phyloP scores from a whole-genome alignment of 1,139 yeast genomes.

The Geotrichum histeridarum region DNA sequence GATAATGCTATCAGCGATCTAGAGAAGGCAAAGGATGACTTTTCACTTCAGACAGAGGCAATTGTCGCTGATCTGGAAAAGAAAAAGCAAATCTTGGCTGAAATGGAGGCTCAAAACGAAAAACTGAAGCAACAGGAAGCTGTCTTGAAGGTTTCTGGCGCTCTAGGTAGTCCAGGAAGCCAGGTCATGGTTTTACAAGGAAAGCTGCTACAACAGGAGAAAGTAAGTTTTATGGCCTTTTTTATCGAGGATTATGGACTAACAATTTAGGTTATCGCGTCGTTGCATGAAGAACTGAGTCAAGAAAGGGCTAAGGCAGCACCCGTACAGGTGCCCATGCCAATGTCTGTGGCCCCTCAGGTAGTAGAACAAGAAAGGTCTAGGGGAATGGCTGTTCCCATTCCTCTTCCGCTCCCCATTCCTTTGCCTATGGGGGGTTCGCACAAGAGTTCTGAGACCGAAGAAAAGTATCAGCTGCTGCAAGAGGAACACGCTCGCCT shows the following conservation, averaged over 20 bases:
- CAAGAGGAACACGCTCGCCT: conserved; percentile 24
- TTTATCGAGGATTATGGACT: neutral
- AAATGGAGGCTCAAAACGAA: conserved; percentile 16
- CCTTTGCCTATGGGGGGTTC: too few species aligned
- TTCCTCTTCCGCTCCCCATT: too few species aligned
- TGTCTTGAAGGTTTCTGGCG: conserved; percentile 21
- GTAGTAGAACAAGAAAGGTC: too few species aligned
- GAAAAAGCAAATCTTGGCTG: conserved; percentile 11
- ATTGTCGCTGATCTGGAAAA: conserved; percentile 19
- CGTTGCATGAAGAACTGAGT: too few species aligned
- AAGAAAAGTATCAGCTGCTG: conserved; percentile 24
- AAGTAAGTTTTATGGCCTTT: conserved; percentile 14
- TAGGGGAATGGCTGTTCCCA: too few species aligned
- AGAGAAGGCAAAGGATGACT: conserved; percentile 7
- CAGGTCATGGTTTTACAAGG: conserved; percentile 22
- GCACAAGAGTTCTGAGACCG: too few species aligned
- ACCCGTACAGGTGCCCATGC: too few species aligned
- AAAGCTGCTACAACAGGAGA: conserved; percentile 21
- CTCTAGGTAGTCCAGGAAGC: conserved; percentile 22
- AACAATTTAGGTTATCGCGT: conserved; percentile 7
- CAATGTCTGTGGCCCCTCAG: too few species aligned
- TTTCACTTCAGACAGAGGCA: conserved; percentile 8
- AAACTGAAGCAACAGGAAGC: conserved; percentile 21
- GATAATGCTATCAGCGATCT: conserved; percentile 18
- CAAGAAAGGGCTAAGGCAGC: too few species aligned